Evolutionary conservation across 805 yeast genomes (phyloP), one percentile per base, ranked within the genome.

Genomic region (Metschnikowia shivogae): DNA sequence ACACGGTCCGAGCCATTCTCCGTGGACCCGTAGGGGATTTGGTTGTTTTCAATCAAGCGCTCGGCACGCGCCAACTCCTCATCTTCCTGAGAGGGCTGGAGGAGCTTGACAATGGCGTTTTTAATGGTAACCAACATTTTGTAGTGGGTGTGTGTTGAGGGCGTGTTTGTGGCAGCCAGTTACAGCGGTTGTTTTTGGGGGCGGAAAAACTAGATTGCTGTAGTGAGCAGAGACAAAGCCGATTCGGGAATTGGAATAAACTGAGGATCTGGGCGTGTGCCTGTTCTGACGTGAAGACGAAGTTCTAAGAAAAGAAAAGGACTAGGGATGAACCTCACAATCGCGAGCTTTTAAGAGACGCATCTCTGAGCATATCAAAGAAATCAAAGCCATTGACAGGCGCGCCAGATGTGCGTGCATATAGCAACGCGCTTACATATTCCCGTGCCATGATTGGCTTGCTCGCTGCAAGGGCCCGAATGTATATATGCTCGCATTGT

Each of bases 11-110:
- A 39, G n/a, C 43, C 44, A 17, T 22, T 27, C 14, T 35, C 41
- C 7, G 67, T 60, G 7, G 74, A 48, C 3, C 75, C 75, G 50
- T 70, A 71, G 11, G 71, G 72, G 5, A 55, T 44, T 43, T 65
- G 62, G 47, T 64, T 65, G 46, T 61, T 55, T 17, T 64, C 59
- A 32, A 70, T 60, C 42, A 65, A 56, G 31, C 63, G 39, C 41
- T 67, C 61, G 26, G 65, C 66, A 34, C 61, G 50, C 14, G 53
- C 60, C 50, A 65, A 60, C 37, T 66, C 68, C 11, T 56, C 66
- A 42, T 50, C 58, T 30, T 49, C 56, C 31, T 49, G 40, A 44
- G 56, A 53, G 9, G 50, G 39, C 20, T 56, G 47, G 42, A 70
- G 54, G 11, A 69, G 54, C 30, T 53, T 54, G 13, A 55, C 53